Base-by-base conservation (phyloP, 2,329 filamentous ascomycete species). In the Sporothrix globosa region DNA sequence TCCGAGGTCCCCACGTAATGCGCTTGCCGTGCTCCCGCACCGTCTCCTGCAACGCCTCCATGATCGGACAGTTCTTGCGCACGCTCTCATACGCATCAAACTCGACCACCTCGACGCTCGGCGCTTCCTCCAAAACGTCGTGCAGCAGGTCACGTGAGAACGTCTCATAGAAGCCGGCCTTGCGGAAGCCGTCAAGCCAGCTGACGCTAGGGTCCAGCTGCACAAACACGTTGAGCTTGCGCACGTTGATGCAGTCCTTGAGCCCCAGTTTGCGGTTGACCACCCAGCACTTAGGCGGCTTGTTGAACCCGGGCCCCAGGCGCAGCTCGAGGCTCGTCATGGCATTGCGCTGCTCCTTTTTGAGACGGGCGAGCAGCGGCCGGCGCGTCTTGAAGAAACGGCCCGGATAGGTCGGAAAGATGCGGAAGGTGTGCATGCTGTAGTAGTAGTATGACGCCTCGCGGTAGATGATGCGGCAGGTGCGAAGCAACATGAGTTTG, bases 351-450 rank as follows among this genome's bases (percentile, higher is more conserved):
- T 91, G 89, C 41, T 80, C 81, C 0, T 86, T 79, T 24, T 88
- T 87, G 69, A 94, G 79, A 21, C 91, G 88, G 6, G 89, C 85
- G 39, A 94, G 82, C 0, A 94, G 82, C 1, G 91, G 91, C 74
- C 87, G 87, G 80, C 92, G 92, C 41, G 88, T 89, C 80, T 92
- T 90, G 82, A 91, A 91, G 79, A 90, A 89, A 52, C 85, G 84
- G 58, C 88, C 88, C 5, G 86, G 85, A 27, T 86, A 82, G 3
- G 85, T 88, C 14, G 90, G 89, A 75, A 92, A 93, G 48, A 93
- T 78, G 69, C 90, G 88, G 68, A 91, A 85, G 0, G 85, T 83
- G 68, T 86, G 85, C 10, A 83, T 84, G 76, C 86, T 86, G 79
- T 91, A 92, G 77, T 92, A 91, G 72, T 85, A 82, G 74, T 89